Evolutionary conservation across 2,329 filamentous ascomycete species (phyloP), one percentile per base, ranked within the genome.

Genomic region (Akanthomyces lecanii): DNA sequence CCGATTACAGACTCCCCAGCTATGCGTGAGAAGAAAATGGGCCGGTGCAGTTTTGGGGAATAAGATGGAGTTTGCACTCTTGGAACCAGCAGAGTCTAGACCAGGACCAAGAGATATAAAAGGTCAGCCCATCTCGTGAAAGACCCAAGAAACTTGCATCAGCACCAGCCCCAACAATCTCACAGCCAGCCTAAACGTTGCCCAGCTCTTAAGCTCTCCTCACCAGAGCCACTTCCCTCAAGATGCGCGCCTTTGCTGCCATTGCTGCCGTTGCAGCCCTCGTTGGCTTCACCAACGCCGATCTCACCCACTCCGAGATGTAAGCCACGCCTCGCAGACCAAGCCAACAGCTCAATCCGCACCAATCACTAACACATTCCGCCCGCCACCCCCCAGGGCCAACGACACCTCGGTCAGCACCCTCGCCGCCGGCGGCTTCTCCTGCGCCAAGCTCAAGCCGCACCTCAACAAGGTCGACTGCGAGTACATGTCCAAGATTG

Each of bases 401-500:
- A 50, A 58, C 23, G 55, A 58, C 11, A 40, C 23, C 1, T 36
- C 25, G 1, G 28, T 48, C 44, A 44, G 30, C 45, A 28, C 50
- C 30, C 14, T 48, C 21, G 12, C 14, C 33, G 40, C 23, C 40
- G 23, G 25, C 16, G 40, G 21, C 44, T 21, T 23, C 25, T 57
- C 28, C 44, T 70, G 69, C 62, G 53, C 48, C 61, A 57, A 54
- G 2, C 63, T 65, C 5, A 64, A 62, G 16, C 50, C 57, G 11
- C 69, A 69, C 21, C 67, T 72, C 36, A 56, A 21, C 33, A 14
- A 40, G 5, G 61, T 63, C 7, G 71, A 72, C 67, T 72, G 71
- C 64, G 57, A 65, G 28, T 66, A 71, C 65, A 71, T 72, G 66
- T 60, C 66, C 16, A 60, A 65, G 11, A 72, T 72, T 44, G 69